Evolutionary conservation across 768 basidiomycete species (phyloP).

Genomic region (Lanmaoa pseudosensibilis): DNA sequence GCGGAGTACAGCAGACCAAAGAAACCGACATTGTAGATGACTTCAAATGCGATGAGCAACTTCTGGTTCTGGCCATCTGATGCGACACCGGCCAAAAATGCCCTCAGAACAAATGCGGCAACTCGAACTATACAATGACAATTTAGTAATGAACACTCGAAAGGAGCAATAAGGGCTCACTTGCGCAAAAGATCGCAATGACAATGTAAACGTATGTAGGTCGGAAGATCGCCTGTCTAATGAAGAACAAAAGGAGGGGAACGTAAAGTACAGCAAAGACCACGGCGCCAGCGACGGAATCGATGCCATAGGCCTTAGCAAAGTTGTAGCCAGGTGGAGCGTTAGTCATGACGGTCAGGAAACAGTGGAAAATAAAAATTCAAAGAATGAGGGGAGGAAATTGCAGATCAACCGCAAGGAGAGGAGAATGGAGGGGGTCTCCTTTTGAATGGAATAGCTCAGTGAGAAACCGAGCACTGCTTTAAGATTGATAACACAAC

Average conservation of each 20-base stretch:
- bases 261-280: slow-evolving; percentile 33
- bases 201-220: slow-evolving; percentile 32
- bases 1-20: slow-evolving; percentile 36
- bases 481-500: not conserved
- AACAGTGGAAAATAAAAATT: not conserved
- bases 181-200: slow-evolving; percentile 29
- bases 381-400: not conserved
- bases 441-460: slow-evolving; percentile 16
- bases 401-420: slow-evolving; percentile 25
- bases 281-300: slow-evolving; percentile 34
- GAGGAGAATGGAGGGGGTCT: not conserved
- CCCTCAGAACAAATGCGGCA: slow-evolving; percentile 31
- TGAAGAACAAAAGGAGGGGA: slow-evolving; percentile 27
- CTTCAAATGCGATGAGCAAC: slow-evolving; percentile 28
- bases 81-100: slow-evolving; percentile 27
- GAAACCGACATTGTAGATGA: slow-evolving; percentile 38
- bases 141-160: not conserved
- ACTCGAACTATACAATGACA: slow-evolving; percentile 25
- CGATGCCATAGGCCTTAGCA: slow-evolving; percentile 26
- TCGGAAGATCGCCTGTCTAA: slow-evolving; percentile 19
- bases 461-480: slow-evolving; percentile 10
- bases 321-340: slow-evolving; percentile 23
- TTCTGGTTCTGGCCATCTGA: slow-evolving; percentile 23
- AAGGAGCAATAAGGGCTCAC: slow-evolving; percentile 15
- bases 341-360: slow-evolving; percentile 14